Evolutionary conservation across 2,329 filamentous ascomycete species (phyloP).

Genomic region (Neospermospora avenae): DNA sequence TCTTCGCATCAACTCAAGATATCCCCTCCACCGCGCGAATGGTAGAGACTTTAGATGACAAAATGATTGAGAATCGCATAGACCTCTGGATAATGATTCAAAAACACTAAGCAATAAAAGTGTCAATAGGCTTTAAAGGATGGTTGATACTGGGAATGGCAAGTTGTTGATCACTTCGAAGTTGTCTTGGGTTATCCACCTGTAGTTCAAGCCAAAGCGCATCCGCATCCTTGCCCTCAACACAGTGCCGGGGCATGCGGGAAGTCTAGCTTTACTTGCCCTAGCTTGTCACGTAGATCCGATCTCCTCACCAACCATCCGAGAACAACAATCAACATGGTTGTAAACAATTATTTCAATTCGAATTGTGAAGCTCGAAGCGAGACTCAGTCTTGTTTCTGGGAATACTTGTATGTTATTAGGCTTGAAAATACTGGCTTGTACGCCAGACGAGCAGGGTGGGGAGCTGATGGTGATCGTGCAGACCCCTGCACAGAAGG

Average conservation of each 20-base stretch:
- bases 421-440: background rate
- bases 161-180: background rate
- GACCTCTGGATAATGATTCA: background rate
- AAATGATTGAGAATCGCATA: background rate
- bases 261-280: background rate
- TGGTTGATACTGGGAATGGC: too few relatives aligned
- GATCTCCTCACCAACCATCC: background rate
- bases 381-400: background rate
- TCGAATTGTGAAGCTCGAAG: too few relatives aligned
- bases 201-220: background rate
- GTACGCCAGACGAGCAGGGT: background rate
- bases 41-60: too few relatives aligned
- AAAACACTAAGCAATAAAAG: too few relatives aligned
- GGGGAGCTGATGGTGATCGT: background rate
- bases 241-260: background rate
- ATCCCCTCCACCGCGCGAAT: background rate
- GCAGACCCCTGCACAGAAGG: background rate
- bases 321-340: background rate
- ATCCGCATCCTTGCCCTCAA: too few relatives aligned
- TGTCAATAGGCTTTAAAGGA: too few relatives aligned
- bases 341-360: background rate
- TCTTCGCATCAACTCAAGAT: conserved; percentile 22
- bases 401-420: background rate
- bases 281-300: background rate
- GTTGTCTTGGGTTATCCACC: background rate